Conservation (phyloP, 2,329 filamentous ascomycete genomes). For the Neophaeococcomyces aloes region DNA sequence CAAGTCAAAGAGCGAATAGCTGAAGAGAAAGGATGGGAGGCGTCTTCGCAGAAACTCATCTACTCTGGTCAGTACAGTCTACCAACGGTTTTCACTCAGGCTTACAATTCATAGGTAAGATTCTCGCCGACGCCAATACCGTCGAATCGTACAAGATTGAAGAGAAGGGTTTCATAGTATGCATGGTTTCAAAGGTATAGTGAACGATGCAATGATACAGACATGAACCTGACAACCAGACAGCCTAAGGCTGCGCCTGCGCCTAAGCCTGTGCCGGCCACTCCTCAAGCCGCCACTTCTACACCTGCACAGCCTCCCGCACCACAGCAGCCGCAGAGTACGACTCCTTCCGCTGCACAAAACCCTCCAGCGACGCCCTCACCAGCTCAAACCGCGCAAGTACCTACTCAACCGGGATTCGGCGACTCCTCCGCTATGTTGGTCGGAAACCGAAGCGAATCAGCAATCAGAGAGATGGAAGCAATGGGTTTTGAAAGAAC, state of each 20-base stretch:
- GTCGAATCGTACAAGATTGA: constrained; percentile 97
- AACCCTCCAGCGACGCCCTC: constrained; percentile 38
- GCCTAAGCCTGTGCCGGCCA: constrained; percentile 41
- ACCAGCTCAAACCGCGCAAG: constrained; percentile 36
- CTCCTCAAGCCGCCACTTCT: constrained; percentile 39
- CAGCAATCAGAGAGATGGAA: constrained; percentile 85
- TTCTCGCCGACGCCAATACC: constrained; percentile 93
- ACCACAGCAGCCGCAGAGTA: constrained; percentile 43
- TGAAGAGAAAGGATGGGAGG: constrained; percentile 87
- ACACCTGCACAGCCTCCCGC: constrained; percentile 36
- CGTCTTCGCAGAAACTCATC: constrained; percentile 85
- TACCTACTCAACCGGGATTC: constrained; percentile 40
- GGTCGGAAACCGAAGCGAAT: constrained; percentile 70
- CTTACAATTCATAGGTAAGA: constrained; percentile 60
- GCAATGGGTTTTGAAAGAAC: constrained; percentile 87
- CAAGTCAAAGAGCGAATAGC: constrained; percentile 87
- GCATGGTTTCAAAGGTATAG: constrained; percentile 89
- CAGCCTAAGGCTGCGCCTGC: constrained; percentile 61
- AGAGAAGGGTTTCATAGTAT: constrained; percentile 98
- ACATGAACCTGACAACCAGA: not conserved
- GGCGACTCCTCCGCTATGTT: constrained; percentile 73
- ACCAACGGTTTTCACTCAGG: not conserved
- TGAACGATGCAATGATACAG: not conserved
- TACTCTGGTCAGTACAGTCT: constrained; percentile 65
- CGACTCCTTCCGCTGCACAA: constrained; percentile 52